These are phyloP conservation scores for Chaetomium strumarium DNA, from an alignment of 2,329 filamentous ascomycete species.

Conservation along the genomic window DNA sequence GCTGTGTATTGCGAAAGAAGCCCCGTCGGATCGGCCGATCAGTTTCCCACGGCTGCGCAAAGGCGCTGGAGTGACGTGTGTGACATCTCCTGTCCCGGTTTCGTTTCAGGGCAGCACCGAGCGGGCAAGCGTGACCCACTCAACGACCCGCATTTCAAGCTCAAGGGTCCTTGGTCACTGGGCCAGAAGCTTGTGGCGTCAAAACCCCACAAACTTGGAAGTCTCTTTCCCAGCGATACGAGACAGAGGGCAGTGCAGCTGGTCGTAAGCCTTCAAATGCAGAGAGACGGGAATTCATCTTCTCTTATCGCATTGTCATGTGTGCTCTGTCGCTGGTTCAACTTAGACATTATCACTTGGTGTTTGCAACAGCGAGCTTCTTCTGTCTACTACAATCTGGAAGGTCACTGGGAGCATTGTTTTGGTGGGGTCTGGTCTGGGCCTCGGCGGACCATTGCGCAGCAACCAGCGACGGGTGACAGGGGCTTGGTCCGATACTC, in stretches of 20 bases:
- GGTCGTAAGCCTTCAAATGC: not conserved
- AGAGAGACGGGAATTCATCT: not conserved
- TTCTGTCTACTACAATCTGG: too few relatives aligned
- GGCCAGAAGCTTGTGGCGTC: constrained; percentile 14
- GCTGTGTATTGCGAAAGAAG: not conserved
- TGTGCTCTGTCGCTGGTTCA: too few relatives aligned
- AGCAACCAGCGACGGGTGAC: constrained; percentile 12
- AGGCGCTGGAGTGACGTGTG: not conserved
- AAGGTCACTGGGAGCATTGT: too few relatives aligned
- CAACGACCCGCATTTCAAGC: not conserved
- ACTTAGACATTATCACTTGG: too few relatives aligned
- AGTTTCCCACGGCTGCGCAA: not conserved
- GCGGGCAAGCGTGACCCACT: not conserved
- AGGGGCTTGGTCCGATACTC: not conserved
- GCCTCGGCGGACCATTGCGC: constrained; percentile 15
- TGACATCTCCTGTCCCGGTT: constrained; percentile 6
- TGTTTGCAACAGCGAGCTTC: too few relatives aligned
- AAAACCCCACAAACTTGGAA: not conserved
- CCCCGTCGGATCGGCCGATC: not conserved
- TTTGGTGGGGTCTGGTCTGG: constrained; percentile 12
- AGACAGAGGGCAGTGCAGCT: too few relatives aligned
- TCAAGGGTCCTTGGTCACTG: constrained; percentile 15
- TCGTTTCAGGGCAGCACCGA: constrained; percentile 13
- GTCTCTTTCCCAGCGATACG: not conserved
- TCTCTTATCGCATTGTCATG: too few relatives aligned